Conservation (phyloP, 2,329 filamentous ascomycete genomes). For the Pleoardoris graminearum region DNA sequence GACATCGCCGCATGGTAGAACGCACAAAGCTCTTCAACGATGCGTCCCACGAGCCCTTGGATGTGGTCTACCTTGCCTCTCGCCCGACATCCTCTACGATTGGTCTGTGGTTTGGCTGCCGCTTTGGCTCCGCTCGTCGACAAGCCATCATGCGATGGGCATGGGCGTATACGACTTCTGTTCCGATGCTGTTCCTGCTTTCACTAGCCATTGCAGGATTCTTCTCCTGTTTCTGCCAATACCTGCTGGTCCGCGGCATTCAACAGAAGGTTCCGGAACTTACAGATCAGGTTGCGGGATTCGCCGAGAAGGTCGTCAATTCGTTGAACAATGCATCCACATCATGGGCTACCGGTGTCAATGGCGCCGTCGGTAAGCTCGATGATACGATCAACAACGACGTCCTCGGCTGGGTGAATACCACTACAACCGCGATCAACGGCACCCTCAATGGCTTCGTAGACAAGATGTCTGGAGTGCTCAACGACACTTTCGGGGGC, state of each 20-base stretch:
- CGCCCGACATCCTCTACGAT: slow-evolving; percentile 73
- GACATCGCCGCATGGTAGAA: slow-evolving; percentile 73
- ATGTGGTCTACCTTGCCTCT: slow-evolving; percentile 85
- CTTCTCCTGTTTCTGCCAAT: slow-evolving; percentile 81
- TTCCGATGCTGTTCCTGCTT: slow-evolving; percentile 82
- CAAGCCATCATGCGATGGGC: slow-evolving; percentile 80
- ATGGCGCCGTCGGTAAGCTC: slow-evolving; percentile 68
- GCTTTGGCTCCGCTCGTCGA: slow-evolving; percentile 64
- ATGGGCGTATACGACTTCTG: slow-evolving; percentile 83
- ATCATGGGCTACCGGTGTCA: slow-evolving; percentile 76
- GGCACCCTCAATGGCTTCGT: slow-evolving; percentile 82
- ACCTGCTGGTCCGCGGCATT: slow-evolving; percentile 72
- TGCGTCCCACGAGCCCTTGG: slow-evolving; percentile 73
- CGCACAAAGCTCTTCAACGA: slow-evolving; percentile 69
- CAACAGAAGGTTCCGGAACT: slow-evolving; percentile 77
- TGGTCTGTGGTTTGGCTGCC: slow-evolving; percentile 71
- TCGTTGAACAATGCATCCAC: slow-evolving; percentile 73
- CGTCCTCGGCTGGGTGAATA: slow-evolving; percentile 84
- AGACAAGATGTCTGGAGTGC: slow-evolving; percentile 70
- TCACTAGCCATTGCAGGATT: slow-evolving; percentile 80
- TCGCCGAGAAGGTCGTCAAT: slow-evolving; percentile 76
- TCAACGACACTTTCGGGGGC: slow-evolving; percentile 78
- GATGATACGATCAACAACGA: slow-evolving; percentile 78
- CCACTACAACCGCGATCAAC: slow-evolving; percentile 80
- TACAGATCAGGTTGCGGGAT: slow-evolving; percentile 73